Conservation (phyloP, 78 protist species). For the slime mould (Dictyostelium discoideum) region DNA sequence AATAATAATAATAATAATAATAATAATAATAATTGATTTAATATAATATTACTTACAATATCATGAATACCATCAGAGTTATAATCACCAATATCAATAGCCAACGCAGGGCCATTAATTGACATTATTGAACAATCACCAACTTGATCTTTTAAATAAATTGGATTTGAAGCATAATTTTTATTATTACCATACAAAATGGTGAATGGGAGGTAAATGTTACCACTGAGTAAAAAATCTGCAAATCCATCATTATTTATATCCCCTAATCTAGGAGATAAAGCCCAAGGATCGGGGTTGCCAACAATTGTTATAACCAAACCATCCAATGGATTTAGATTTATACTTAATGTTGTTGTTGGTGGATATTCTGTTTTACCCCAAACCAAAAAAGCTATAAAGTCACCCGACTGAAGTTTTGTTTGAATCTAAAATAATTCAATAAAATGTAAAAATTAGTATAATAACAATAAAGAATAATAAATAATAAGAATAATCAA, state of each 20-base stretch:
- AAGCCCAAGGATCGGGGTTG: neutral
- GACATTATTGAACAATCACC: neutral
- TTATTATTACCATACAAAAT: neutral
- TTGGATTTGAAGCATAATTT: neutral
- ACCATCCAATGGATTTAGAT: neutral
- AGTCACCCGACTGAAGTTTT: too few species aligned
- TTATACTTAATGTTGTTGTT: neutral
- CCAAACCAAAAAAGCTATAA: neutral
- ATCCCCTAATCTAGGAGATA: too few species aligned
- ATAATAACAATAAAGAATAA: too few species aligned
- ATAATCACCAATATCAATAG: neutral
- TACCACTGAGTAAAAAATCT: neutral
- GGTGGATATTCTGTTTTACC: neutral
- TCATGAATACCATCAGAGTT: constrained; percentile 1
- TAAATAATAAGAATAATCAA: neutral
- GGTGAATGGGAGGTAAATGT: neutral
- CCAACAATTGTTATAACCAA: neutral
- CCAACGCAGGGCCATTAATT: neutral
- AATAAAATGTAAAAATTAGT: too few species aligned
- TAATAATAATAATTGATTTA: too few species aligned
- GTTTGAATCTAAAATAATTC: too few species aligned
- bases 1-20: too few species aligned
- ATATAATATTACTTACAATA: neutral
- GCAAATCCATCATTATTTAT: constrained; percentile 3
- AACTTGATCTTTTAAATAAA: neutral